Evolutionary conservation across 228 moss, liverwort and hornwort species (phyloP).

Genomic region (Sphagnum magellanicum): DNA sequence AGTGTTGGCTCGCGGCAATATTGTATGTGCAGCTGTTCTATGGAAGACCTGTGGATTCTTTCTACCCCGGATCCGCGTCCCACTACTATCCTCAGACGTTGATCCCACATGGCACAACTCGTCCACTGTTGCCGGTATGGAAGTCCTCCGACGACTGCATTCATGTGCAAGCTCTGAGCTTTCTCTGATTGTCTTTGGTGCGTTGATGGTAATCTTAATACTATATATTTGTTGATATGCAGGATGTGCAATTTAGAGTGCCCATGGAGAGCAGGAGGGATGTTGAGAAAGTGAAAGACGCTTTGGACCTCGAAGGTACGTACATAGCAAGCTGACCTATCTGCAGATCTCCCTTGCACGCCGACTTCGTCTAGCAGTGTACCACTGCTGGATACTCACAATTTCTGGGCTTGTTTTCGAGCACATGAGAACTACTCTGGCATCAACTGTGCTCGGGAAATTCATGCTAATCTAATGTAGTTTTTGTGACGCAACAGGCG

Average conservation of each 20-base stretch:
- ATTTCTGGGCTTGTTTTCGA: too few species aligned
- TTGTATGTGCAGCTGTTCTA: slow-evolving; percentile 33
- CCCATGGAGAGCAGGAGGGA: slow-evolving; percentile 42
- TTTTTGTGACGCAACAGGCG: slow-evolving; percentile 16
- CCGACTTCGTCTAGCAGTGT: background rate
- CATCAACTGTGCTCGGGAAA: too few species aligned
- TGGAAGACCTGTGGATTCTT: slow-evolving; percentile 32
- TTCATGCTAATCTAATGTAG: background rate
- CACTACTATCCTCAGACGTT: background rate
- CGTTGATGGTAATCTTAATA: background rate
- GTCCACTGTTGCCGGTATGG: slow-evolving; percentile 2
- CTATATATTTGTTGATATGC: background rate
- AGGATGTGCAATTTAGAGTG: slow-evolving; percentile 38
- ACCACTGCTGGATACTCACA: background rate
- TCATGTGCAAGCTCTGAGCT: background rate
- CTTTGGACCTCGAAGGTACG: slow-evolving; percentile 29
- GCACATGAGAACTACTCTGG: too few species aligned
- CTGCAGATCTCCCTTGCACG: background rate
- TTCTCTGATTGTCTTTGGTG: slow-evolving; percentile 17
- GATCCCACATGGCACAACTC: background rate
- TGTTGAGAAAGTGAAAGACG: slow-evolving; percentile 48
- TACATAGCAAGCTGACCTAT: slow-evolving; percentile 6
- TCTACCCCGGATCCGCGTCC: slow-evolving; percentile 7
- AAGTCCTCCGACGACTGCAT: background rate
- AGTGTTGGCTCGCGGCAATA: background rate